Base-by-base conservation (phyloP, 495 filamentous ascomycete genomes). In the Aspergillus cavernicola region DNA sequence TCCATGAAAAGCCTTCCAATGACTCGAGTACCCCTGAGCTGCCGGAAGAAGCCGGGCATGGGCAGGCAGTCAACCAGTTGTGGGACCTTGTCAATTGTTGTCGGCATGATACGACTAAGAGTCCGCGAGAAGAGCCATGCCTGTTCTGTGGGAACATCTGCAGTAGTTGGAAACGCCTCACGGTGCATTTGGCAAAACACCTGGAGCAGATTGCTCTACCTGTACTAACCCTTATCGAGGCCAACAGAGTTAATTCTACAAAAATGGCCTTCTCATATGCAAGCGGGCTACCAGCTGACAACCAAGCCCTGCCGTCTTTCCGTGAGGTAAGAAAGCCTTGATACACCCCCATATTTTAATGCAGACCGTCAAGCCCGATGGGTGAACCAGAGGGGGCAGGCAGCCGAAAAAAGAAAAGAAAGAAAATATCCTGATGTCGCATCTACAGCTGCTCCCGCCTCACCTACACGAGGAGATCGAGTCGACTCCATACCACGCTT, bases 121-220 rank as follows among this genome's bases (percentile, higher is more conserved):
- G 74, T 42, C 86, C 91, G 1, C 71, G 80, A 45, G 78, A 87
- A 15, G 92, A 97, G 66, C 81, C 86, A 24, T 97, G 92, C 73
- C 83, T 86, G 50, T 97, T 97, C 73, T 97, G 92, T 58, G 86
- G 87, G 38, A 87, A 88, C 62, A 71, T 80, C 23, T 90, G 86
- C 71, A 81, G 77, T 51, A 89, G 81, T 42, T 96, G 90, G 92
- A 96, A 93, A 77, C 92, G 95, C 73, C 74, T 96, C 45, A 93
- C 88, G 2, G 89, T 90, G 24, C 92, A 96, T 73, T 73, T 96
- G 57, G 92, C 90, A 10, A 91, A 90, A 61, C 92, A 97, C 70
- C 92, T 97, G 90, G 92, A 96, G 65, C 84, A 87, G 52, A 88
- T 97, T 64, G 89, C 87, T 60, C 78, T 97, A 63, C 92, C 92